A percentile compares a stretch with the other conserved stretches of the same genome.
These are phyloP conservation scores for Penicillium sp. DNA, from an alignment of 2,329 filamentous ascomycete genomes.

Conservation along the genomic window DNA sequence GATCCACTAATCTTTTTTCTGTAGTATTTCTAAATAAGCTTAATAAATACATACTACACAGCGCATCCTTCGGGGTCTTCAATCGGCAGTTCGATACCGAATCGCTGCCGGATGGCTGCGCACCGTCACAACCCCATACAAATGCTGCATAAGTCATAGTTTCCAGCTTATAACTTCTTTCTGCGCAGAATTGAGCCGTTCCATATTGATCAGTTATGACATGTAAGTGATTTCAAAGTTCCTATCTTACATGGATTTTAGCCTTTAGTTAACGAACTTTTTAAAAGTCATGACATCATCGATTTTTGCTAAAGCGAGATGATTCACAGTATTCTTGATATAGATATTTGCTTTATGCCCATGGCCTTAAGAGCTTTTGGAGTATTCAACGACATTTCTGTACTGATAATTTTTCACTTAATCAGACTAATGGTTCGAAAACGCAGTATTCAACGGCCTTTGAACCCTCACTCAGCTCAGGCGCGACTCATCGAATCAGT, in stretches of 20 bases:
- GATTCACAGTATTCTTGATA: background rate
- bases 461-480: background rate
- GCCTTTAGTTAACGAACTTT: background rate
- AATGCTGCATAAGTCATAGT: slow-evolving; percentile 2
- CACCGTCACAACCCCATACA: slow-evolving; percentile 4
- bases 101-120: too few relatives aligned
- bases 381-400: background rate
- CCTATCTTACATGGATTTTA: background rate
- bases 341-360: background rate
- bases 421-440: background rate
- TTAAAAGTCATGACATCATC: background rate
- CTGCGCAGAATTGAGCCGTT: slow-evolving; percentile 2
- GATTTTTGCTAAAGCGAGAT: background rate
- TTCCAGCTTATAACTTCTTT: slow-evolving; percentile 5
- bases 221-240: background rate
- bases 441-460: background rate
- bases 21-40: too few relatives aligned
- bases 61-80: too few relatives aligned
- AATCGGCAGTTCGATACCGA: too few relatives aligned
- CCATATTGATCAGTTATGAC: slow-evolving; percentile 3
- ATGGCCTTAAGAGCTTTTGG: background rate
- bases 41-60: too few relatives aligned
- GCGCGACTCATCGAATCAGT: slow-evolving; percentile 1
- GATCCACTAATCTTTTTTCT: too few relatives aligned
- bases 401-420: background rate